A percentile compares a stretch with the other conserved stretches of the same genome.
These are phyloP conservation scores for Nyctanthes arbortristis DNA, from an alignment of 257 asterid species.

Conservation along the genomic window DNA sequence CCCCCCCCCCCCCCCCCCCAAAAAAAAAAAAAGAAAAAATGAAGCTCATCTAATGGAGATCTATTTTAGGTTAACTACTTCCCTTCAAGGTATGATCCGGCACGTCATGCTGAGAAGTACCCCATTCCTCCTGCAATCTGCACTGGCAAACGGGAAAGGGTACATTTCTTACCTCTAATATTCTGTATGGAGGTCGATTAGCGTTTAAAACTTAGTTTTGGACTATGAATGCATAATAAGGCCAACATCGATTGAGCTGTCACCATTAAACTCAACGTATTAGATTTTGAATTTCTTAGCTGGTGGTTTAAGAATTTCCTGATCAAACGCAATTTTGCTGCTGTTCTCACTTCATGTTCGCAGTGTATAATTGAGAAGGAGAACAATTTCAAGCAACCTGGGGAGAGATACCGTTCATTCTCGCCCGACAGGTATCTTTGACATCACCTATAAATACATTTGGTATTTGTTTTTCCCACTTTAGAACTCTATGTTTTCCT, in stretches of 20 bases:
- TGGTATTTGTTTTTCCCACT: not conserved
- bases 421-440: conserved; percentile 37
- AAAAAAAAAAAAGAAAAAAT: too few relatives aligned
- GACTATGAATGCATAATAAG: not conserved
- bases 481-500: not conserved
- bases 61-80: conserved; percentile 39
- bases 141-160: conserved; percentile 50
- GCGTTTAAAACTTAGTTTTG: not conserved
- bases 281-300: too few relatives aligned
- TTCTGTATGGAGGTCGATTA: not conserved
- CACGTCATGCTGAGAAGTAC: conserved; percentile 45
- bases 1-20: too few relatives aligned
- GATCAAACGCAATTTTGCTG: not conserved
- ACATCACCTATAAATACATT: not conserved
- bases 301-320: not conserved
- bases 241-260: not conserved
- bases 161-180: conserved; percentile 1
- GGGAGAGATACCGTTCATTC: conserved; percentile 51
- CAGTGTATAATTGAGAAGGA: conserved; percentile 49
- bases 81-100: conserved; percentile 51
- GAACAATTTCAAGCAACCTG: conserved; percentile 58
- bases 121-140: conserved; percentile 42
- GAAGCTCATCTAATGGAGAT: not conserved
- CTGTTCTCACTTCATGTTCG: not conserved
- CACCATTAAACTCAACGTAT: too few relatives aligned